Conservation (phyloP, 2,329 filamentous ascomycete genomes). For the Didymella exigua region DNA sequence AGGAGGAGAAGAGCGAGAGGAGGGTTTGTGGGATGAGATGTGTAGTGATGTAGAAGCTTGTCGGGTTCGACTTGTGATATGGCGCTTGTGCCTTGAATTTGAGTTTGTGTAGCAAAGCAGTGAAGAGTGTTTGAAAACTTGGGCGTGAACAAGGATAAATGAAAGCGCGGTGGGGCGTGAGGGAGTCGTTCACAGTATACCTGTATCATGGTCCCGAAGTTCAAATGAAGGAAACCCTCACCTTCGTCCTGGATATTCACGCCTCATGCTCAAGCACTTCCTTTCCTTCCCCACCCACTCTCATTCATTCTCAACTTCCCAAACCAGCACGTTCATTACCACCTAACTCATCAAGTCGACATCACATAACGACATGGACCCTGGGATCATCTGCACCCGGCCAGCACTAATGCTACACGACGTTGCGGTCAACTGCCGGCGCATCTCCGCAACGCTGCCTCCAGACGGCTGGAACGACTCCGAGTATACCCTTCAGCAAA, state of each 20-base stretch:
- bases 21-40: conserved; percentile 16
- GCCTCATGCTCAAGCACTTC: background rate
- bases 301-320: background rate
- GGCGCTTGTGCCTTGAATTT: background rate
- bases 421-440: conserved; percentile 11
- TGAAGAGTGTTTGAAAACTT: background rate
- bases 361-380: background rate
- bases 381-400: background rate
- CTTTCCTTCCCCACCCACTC: background rate
- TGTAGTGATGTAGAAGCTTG: conserved; percentile 21
- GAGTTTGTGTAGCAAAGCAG: background rate
- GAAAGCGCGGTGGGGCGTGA: background rate
- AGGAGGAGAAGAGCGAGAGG: background rate
- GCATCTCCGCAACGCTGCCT: conserved; percentile 22
- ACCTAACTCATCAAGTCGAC: too few relatives aligned
- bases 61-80: background rate
- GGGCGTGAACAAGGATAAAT: background rate
- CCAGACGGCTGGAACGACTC: conserved; percentile 22
- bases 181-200: background rate
- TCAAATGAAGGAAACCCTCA: background rate
- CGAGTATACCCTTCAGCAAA: background rate
- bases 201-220: background rate
- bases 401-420: background rate
- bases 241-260: background rate
- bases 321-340: background rate